Evolutionary conservation across 2,329 filamentous ascomycete species (phyloP).

Genomic region (Monilinia polystroma): DNA sequence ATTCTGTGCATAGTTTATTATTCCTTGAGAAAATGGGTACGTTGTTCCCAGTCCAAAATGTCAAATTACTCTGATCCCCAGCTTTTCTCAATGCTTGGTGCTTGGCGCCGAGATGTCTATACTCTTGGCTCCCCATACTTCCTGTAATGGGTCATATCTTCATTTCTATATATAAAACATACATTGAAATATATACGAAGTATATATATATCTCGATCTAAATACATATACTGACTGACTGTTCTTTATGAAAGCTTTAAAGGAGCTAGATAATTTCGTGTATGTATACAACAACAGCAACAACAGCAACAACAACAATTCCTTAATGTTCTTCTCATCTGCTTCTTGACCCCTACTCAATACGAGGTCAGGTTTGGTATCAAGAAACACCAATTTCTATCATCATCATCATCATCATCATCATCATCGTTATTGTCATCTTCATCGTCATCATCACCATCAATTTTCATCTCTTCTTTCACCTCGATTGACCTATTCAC

Average conservation of each 20-base stretch:
- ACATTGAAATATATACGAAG: too few species aligned
- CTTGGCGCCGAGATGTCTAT: conserved; percentile 27
- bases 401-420: not conserved
- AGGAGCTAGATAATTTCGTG: conserved; percentile 37
- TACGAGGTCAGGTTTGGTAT: not conserved
- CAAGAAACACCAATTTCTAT: not conserved
- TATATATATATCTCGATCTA: not conserved
- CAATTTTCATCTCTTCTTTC: not conserved
- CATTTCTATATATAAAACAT: conserved; percentile 23
- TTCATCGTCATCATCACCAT: not conserved
- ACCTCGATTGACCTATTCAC: conserved; percentile 4
- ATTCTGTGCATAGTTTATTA: conserved; percentile 12
- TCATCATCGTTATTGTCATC: not conserved
- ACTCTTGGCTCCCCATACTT: conserved; percentile 23
- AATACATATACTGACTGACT: conserved; percentile 12
- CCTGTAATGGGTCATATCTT: not conserved
- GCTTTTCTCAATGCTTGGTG: conserved; percentile 4
- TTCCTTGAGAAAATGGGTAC: conserved; percentile 15
- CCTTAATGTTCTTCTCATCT: not conserved
- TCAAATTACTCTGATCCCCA: conserved; percentile 11
- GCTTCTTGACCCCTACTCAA: not conserved
- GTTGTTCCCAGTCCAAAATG: not conserved
- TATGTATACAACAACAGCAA: conserved; percentile 28
- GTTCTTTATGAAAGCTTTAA: conserved; percentile 31
- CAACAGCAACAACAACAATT: not conserved